phyloP scores from a whole-genome alignment of 148 eudicot genomes.

The Chenopodium formosanum region DNA sequence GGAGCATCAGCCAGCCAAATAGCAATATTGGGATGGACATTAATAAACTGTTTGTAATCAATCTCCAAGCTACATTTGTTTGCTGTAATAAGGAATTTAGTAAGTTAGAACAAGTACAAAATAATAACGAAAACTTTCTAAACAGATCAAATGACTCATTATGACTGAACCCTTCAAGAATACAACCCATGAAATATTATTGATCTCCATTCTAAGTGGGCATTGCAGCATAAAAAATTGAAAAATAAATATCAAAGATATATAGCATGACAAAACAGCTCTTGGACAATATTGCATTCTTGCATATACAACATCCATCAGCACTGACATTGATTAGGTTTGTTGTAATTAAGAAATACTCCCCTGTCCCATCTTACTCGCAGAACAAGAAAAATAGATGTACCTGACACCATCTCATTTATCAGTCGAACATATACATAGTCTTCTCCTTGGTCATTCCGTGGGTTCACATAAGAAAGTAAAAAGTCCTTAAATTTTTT shows the following conservation, averaged over 20 bases:
- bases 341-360: too few relatives aligned
- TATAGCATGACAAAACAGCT: too few relatives aligned
- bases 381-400: too few relatives aligned
- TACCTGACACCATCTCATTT: constrained; percentile 95
- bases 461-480: constrained; percentile 62
- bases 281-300: too few relatives aligned
- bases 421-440: constrained; percentile 68
- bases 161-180: neutral
- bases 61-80: constrained; percentile 95
- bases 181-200: neutral
- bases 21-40: constrained; percentile 84
- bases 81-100: constrained; percentile 44
- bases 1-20: constrained; percentile 99
- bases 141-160: neutral
- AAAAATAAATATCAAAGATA: too few relatives aligned
- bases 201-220: neutral
- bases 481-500: constrained; percentile 85
- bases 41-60: constrained; percentile 86
- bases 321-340: too few relatives aligned
- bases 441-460: constrained; percentile 57
- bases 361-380: too few relatives aligned
- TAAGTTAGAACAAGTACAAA: neutral
- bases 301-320: too few relatives aligned
- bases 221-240: neutral
- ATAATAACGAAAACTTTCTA: neutral